Base-by-base conservation (phyloP, 2,329 filamentous ascomycete species). In the Pezicula neosporulosa region DNA sequence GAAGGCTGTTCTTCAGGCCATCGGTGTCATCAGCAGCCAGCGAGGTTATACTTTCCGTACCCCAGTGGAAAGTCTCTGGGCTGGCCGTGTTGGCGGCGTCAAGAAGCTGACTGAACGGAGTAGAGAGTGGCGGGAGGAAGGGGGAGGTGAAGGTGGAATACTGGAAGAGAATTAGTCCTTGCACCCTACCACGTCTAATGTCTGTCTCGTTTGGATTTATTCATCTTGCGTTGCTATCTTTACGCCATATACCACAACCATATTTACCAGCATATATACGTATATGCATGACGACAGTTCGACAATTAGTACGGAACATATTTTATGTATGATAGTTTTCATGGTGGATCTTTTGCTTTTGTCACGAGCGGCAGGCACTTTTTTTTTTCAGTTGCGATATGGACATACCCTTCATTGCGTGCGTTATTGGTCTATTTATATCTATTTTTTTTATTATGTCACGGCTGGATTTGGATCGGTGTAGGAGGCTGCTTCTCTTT, bases 1-100 rank as follows among this genome's bases (percentile, higher is more conserved):
- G 63, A 99, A 99, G 74, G 90, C 93, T 4, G 92, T 99, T 2
- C 77, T 99, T 21, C 94, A 99, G 69, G 90, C 92, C 15, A 97
- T 99, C 59, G 93, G 94, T 6, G 92, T 97, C 55, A 97, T 99
- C 61, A 94, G 89, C 64, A 95, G 89, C 6, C 94, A 99, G 71
- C 82, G 94, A 44, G 92, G 88, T 10, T 96, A 93, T 67, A 97
- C 94, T 1, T 97, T 93, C 79, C 85, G 93, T 47, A 94, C 92
- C 2, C 85, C 90, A 0, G 87, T 93, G 6, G 94, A 99, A 74
- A 83, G 84, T 30, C 79, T 97, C 28, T 97, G 93, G 91, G 91
- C 94, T 1, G 81, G 81, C 38, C 83, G 94, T 36, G 87, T 97
- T 18, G 72, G 78, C 13, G 94, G 94, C 21, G 83, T 97, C 56